A percentile compares a stretch with the other conserved stretches of the same genome.
phyloP scores from a whole-genome alignment of 2,329 filamentous ascomycete genomes.

The Alternaria sp. region DNA sequence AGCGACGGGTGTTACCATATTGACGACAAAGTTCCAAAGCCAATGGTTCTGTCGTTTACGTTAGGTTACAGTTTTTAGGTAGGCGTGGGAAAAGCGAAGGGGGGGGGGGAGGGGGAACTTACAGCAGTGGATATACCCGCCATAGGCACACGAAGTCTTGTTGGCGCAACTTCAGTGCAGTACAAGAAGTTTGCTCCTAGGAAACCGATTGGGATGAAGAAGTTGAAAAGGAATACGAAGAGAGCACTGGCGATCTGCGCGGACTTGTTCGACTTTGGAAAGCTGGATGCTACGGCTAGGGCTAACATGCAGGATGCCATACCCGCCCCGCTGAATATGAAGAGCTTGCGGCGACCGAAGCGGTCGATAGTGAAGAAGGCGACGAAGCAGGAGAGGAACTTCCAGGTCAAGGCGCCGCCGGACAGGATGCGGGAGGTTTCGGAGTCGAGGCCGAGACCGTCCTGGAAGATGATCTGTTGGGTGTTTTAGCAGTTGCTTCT shows the following conservation, averaged over 20 bases:
- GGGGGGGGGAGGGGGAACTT: not conserved
- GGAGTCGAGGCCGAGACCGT: constrained; percentile 54
- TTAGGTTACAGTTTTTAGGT: constrained; percentile 18
- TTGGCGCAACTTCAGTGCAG: constrained; percentile 65
- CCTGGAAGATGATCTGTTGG: constrained; percentile 53
- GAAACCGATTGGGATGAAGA: constrained; percentile 68
- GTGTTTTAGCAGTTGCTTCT: not conserved
- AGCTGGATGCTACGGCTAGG: constrained; percentile 62
- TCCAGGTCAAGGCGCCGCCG: constrained; percentile 67
- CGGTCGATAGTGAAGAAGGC: constrained; percentile 76
- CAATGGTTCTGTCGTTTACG: constrained; percentile 50
- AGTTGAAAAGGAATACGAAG: constrained; percentile 68
- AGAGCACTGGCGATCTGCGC: constrained; percentile 63
- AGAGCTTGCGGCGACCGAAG: constrained; percentile 69
- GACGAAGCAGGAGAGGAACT: constrained; percentile 65
- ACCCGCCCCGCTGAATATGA: constrained; percentile 62
- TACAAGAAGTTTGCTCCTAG: constrained; percentile 68
- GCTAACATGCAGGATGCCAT: constrained; percentile 65
- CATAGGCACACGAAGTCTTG: constrained; percentile 63
- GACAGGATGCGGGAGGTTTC: constrained; percentile 67
- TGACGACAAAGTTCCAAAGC: constrained; percentile 55
- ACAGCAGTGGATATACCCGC: constrained; percentile 63
- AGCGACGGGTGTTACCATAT: constrained; percentile 51
- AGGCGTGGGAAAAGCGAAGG: not conserved
- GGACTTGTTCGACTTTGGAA: constrained; percentile 55